Conservation (phyloP, 2,329 filamentous ascomycete genomes). For the Aureobasidium uvarum region DNA sequence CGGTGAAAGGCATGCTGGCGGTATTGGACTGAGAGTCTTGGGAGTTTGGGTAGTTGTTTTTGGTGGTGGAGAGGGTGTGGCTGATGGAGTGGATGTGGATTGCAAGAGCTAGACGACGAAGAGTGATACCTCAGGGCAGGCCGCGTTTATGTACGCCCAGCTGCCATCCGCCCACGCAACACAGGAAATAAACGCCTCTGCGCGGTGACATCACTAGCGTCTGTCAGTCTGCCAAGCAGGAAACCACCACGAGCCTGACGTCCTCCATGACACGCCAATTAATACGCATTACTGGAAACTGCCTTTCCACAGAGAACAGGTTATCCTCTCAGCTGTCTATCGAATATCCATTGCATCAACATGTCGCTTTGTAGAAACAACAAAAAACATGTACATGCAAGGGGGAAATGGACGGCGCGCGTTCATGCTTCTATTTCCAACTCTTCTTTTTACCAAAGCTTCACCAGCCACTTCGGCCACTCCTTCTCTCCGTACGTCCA, state of each 20-base stretch:
- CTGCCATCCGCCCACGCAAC: background rate
- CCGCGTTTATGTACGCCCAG: constrained; percentile 18
- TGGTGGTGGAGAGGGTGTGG: background rate
- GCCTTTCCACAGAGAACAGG: background rate
- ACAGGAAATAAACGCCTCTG: constrained; percentile 18
- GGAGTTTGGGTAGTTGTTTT: background rate
- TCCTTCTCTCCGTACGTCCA: background rate
- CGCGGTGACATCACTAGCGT: constrained; percentile 11
- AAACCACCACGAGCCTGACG: background rate
- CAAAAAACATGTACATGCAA: constrained; percentile 16
- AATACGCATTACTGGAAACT: background rate
- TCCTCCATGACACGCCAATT: background rate
- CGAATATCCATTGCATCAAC: background rate
- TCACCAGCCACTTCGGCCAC: constrained; percentile 5
- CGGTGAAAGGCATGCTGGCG: constrained; percentile 60
- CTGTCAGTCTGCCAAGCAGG: background rate
- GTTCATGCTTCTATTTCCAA: constrained; percentile 17
- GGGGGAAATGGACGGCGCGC: constrained; percentile 1
- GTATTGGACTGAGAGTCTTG: constrained; percentile 22
- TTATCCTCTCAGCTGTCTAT: background rate
- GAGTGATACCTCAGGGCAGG: background rate
- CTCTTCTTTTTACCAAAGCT: constrained; percentile 7
- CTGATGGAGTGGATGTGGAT: background rate
- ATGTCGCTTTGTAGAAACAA: background rate
- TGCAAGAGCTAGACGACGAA: background rate